phyloP scores from a whole-genome alignment of 345 rosid genomes.

The Eucalyptus cladocalyx region DNA sequence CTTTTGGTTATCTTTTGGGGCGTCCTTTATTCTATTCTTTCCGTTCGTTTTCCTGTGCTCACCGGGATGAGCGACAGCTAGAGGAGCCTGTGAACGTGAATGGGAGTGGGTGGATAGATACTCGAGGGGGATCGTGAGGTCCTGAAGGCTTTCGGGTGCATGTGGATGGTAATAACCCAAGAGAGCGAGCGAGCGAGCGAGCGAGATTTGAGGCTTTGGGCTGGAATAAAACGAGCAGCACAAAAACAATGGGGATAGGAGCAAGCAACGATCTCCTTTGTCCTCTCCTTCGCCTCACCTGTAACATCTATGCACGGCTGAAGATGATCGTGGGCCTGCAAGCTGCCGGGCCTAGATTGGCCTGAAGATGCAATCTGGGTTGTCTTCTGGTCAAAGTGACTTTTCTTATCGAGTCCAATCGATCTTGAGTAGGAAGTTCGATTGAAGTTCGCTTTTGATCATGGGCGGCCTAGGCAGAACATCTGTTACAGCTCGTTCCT shows the following conservation, averaged over 20 bases:
- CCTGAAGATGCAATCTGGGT: not conserved
- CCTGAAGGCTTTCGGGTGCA: not conserved
- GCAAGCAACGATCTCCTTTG: not conserved
- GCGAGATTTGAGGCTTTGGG: not conserved
- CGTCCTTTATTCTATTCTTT: not conserved
- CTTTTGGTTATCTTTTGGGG: not conserved
- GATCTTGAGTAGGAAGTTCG: not conserved
- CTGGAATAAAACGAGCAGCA: not conserved
- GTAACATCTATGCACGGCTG: not conserved
- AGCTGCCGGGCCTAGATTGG: not conserved
- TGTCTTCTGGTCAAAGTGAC: not conserved
- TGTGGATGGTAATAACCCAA: conserved; percentile 20
- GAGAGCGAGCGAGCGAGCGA: not conserved
- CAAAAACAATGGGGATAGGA: not conserved
- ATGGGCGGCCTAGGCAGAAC: not conserved
- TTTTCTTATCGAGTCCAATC: not conserved
- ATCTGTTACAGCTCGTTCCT: not conserved
- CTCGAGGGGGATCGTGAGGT: conserved; percentile 17
- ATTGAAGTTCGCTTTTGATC: not conserved
- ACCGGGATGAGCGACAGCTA: not conserved
- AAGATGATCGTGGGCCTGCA: not conserved
- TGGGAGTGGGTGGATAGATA: conserved; percentile 1
- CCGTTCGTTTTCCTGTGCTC: not conserved
- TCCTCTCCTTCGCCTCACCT: not conserved
- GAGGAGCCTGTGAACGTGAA: not conserved